These are phyloP conservation scores for Diaporthe sp. DNA, from an alignment of 2,329 filamentous ascomycete species.

Conservation along the genomic window DNA sequence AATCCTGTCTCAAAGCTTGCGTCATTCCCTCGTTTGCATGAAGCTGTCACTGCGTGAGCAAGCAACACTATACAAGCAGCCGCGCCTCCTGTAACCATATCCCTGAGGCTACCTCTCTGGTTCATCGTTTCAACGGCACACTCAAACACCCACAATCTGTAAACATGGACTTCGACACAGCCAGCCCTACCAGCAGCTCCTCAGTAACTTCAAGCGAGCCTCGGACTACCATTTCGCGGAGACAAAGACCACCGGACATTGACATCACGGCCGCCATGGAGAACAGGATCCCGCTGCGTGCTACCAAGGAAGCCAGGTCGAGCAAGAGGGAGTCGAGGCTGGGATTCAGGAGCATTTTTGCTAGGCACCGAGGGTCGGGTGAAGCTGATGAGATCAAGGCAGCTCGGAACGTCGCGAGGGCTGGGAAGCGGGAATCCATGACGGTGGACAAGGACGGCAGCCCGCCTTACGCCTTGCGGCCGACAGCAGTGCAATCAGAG, in stretches of 20 bases:
- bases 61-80: slow-evolving; percentile 14
- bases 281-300: slow-evolving; percentile 58
- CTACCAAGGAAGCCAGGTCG: slow-evolving; percentile 54
- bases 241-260: slow-evolving; percentile 57
- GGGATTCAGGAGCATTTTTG: slow-evolving; percentile 66
- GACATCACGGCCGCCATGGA: slow-evolving; percentile 50
- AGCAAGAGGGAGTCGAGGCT: slow-evolving; percentile 66
- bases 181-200: not conserved
- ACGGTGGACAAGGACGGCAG: slow-evolving; percentile 29
- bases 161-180: slow-evolving; percentile 30
- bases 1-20: slow-evolving; percentile 32
- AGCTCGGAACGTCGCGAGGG: slow-evolving; percentile 13
- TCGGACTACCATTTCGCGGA: slow-evolving; percentile 46
- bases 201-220: slow-evolving; percentile 42
- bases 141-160: not conserved
- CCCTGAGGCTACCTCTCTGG: not conserved
- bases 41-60: slow-evolving; percentile 31
- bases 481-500: slow-evolving; percentile 34
- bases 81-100: slow-evolving; percentile 7
- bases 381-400: slow-evolving; percentile 49
- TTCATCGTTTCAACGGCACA: not conserved
- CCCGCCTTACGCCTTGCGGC: slow-evolving; percentile 34
- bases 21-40: slow-evolving; percentile 35
- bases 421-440: slow-evolving; percentile 24
- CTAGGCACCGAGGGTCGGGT: slow-evolving; percentile 57